Evolutionary conservation across 495 filamentous ascomycete species (phyloP), one percentile per base, ranked within the genome.

Genomic region (Filosporella fistucella): DNA sequence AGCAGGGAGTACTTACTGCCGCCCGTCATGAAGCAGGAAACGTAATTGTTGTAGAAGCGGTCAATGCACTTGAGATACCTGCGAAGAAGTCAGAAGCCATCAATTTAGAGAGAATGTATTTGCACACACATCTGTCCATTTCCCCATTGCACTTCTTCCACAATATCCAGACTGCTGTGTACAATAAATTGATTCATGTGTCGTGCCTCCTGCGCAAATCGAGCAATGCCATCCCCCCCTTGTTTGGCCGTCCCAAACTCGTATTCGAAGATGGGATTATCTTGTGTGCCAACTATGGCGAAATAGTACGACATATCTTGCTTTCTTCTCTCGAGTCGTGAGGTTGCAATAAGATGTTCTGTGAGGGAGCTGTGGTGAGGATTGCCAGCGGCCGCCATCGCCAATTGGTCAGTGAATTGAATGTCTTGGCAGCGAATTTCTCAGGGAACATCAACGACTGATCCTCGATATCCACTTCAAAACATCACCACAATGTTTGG

Each of bases 171-270:
- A 56, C 84, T 85, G 44, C 84, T 86, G 69, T 98, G 91, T 37
- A 93, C 82, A 65, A 98, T 86, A 73, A 97, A 96, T 66, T 96
- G 93, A 72, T 95, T 96, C 81, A 96, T 87, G 63, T 91, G 84
- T 41, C 87, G 80, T 21, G 89, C 85, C 52, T 94, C 84, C 37
- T 90, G 84, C 24, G 74, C 78, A 76, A 95, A 96, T 52, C 88
- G 82, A 21, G 93, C 71, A 58, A 89, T 76, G 56, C 93, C 93
- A 75, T 96, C 91, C 56, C 89, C 91, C 68, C 91, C 89, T 47
- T 84, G 79, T 68, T 96, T 96, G 26, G 88, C 91, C 37, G 90
- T 96, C 56, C 93, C 93, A 68, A 98, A 97, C 55, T 94, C 89
- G 64, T 90, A 77, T 68, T 94, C 89, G 72, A 96, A 98, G 47